A percentile compares a stretch with the other conserved stretches of the same genome.
phyloP scores from a whole-genome alignment of 2,329 filamentous ascomycete species.

The Penicillium psychrosexuale region DNA sequence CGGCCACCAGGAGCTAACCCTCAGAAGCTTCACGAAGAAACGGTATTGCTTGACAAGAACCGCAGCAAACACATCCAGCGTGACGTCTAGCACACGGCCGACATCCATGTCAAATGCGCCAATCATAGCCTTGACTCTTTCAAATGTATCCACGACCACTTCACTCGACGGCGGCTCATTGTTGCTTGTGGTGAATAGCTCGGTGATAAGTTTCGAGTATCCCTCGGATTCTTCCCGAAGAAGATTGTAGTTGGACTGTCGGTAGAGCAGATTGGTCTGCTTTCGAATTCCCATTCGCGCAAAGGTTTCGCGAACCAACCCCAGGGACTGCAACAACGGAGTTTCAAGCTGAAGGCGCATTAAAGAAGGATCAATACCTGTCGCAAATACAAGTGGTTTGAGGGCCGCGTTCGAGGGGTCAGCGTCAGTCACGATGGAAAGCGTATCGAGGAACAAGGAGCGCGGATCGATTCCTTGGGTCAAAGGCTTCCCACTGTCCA shows the following conservation, averaged over 20 bases:
- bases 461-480: conserved; percentile 55
- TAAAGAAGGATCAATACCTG: conserved; percentile 65
- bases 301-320: conserved; percentile 83
- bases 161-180: conserved; percentile 70
- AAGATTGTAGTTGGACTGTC: conserved; percentile 95
- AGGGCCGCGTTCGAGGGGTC: conserved; percentile 60
- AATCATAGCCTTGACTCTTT: conserved; percentile 88
- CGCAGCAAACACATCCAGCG: conserved; percentile 89
- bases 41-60: conserved; percentile 87
- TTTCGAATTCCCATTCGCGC: conserved; percentile 78
- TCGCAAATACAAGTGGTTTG: conserved; percentile 66
- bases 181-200: conserved; percentile 85
- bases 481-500: conserved; percentile 40
- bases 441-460: conserved; percentile 74
- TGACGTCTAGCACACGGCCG: conserved; percentile 88
- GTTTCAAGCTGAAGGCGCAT: conserved; percentile 84
- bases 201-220: conserved; percentile 92
- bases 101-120: conserved; percentile 97
- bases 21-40: conserved; percentile 91
- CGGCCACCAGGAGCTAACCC: conserved; percentile 97
- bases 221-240: conserved; percentile 94
- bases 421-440: conserved; percentile 74
- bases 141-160: conserved; percentile 79
- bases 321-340: conserved; percentile 68
- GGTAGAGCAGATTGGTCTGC: conserved; percentile 88